Evolutionary conservation across 805 yeast species (phyloP).

Genomic region (Lipomyces yamanashiensis): DNA sequence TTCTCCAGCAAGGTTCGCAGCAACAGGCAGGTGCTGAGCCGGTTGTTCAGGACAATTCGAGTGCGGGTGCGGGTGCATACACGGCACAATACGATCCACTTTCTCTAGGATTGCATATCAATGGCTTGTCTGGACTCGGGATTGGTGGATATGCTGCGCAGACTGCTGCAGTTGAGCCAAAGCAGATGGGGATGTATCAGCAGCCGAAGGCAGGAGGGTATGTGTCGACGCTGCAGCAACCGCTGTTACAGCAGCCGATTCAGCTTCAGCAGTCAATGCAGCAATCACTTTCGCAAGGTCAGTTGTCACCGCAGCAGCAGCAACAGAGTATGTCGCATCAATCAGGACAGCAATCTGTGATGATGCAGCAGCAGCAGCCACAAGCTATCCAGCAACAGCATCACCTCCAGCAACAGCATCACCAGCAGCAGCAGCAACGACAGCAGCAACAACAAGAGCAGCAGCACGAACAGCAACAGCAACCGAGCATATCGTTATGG

Average conservation of each 20-base stretch:
- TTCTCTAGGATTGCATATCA: constrained; percentile 2
- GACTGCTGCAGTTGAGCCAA: background rate
- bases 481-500: background rate
- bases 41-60: background rate
- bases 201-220: constrained; percentile 8
- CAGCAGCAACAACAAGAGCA: no score
- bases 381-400: no score
- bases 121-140: constrained; percentile 13
- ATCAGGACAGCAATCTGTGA: no score
- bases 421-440: no score
- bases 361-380: no score
- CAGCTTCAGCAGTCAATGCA: constrained; percentile 3
- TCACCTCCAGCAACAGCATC: no score
- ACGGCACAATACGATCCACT: constrained; percentile 11
- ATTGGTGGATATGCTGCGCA: constrained; percentile 8
- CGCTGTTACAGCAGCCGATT: background rate
- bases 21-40: constrained; percentile 12
- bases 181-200: background rate
- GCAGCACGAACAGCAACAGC: no score
- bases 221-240: constrained; percentile 1
- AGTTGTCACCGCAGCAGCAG: constrained; percentile 1
- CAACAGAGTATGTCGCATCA: no score
- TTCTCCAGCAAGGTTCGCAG: constrained; percentile 33
- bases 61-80: background rate
- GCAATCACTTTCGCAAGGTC: background rate